Base-by-base conservation (phyloP, 2,329 filamentous ascomycete genomes). In the Ophiostoma pallidulum region DNA sequence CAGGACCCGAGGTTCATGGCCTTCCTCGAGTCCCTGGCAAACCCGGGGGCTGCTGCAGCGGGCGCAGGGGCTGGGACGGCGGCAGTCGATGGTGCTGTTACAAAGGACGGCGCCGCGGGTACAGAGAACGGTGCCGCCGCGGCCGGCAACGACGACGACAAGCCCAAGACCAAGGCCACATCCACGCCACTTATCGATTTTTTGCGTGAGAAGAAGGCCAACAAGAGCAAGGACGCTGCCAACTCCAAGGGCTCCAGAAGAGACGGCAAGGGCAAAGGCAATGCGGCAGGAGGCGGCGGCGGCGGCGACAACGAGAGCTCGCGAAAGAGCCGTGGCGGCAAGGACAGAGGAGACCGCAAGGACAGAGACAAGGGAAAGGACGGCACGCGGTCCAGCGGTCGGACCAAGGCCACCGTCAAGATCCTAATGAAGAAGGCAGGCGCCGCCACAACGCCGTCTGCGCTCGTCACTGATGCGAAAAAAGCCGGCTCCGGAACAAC, bases 1-100 rank as follows among this genome's bases (percentile, higher is more conserved):
- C 89, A 95, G 62, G 92, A 98, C 59, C 81, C 87, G 0, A 92
- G 97, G 57, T 98, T 96, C 58, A 94, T 96, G 70, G 80, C 82
- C 22, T 98, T 97, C 62, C 74, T 98, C 8, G 86, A 94, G 62
- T 84, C 78, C 46, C 74, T 97, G 40, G 94, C 90, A 1, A 88
- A 94, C 56, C 77, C 77, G 2, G 64, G 65, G 8, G 66, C 68
- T 12, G 53, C 42, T 1, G 35, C 41, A 4, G 32, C 32, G 4
- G 22, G 38, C 2, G 59, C 77, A 12, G 59, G 68, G 9, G 48
- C 48, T 1, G 40, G 41, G 4, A 22, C 42, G 3, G 31, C 22
- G 6, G 37, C 45, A 5, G 44, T 31, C 12, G 36, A 29, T 29
- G 24, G 24, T 28, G 24, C 6, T 28, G 24, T 10, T 10, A 28